Evolutionary conservation across 345 rosid species (phyloP).

Genomic region (Combretum micranthum): DNA sequence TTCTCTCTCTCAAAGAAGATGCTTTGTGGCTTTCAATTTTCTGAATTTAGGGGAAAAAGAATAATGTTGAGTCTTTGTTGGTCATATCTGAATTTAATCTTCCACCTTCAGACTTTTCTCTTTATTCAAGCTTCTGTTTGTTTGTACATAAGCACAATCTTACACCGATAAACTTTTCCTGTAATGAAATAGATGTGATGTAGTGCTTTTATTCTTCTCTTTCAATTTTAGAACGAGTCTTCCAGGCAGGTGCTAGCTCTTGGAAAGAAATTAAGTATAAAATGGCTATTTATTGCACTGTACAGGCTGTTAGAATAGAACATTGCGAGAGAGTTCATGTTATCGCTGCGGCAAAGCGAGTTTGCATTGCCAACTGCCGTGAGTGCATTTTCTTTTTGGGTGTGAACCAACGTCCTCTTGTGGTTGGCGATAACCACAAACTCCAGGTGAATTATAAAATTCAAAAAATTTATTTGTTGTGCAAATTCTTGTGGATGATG

Average conservation of each 20-base stretch:
- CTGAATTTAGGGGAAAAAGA: no score
- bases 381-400: conserved; percentile 96
- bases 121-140: no score
- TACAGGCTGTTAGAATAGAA: conserved; percentile 85
- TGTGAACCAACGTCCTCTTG: conserved; percentile 96
- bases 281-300: background rate
- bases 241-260: background rate
- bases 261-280: background rate
- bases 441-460: conserved; percentile 53
- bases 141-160: no score
- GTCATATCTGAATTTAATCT: no score
- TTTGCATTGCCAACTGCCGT: conserved; percentile 92
- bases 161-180: no score
- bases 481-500: background rate
- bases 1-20: no score
- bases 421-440: conserved; percentile 97
- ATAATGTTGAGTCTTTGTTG: no score
- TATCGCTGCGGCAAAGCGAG: conserved; percentile 76
- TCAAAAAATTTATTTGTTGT: background rate
- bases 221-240: no score
- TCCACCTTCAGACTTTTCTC: no score
- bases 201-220: no score
- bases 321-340: conserved; percentile 99
- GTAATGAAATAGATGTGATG: no score
- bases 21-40: no score